These are phyloP conservation scores for Termitomyces heimii DNA, from an alignment of 768 basidiomycete species.

Conservation along the genomic window DNA sequence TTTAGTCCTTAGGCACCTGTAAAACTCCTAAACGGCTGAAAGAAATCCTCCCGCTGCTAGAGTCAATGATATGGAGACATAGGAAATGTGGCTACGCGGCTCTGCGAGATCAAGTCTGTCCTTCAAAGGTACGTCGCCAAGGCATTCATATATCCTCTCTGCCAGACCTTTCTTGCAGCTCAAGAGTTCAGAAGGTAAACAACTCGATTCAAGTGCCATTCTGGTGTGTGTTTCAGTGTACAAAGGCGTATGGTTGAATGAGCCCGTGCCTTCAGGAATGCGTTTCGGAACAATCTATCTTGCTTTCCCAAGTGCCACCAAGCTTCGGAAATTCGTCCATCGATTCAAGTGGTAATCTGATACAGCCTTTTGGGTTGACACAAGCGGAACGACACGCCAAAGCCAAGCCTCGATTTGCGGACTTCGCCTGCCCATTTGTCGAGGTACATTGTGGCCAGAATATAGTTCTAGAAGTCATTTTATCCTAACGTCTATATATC, in stretches of 20 bases:
- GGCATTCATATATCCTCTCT: neutral
- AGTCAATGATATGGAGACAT: constrained; percentile 63
- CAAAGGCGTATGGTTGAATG: neutral
- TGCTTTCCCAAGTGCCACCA: constrained; percentile 46
- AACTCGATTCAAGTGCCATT: constrained; percentile 58
- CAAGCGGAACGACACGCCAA: constrained; percentile 39
- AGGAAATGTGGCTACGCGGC: constrained; percentile 63
- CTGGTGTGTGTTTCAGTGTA: constrained; percentile 34
- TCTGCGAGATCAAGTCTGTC: constrained; percentile 62
- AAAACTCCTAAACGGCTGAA: constrained; percentile 77
- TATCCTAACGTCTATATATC: neutral
- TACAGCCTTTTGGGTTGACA: constrained; percentile 38
- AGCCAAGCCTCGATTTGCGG: constrained; percentile 70
- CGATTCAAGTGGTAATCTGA: constrained; percentile 45
- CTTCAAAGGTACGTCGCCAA: constrained; percentile 55
- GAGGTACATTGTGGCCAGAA: constrained; percentile 40
- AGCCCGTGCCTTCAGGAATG: constrained; percentile 46
- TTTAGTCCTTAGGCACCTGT: constrained; percentile 33
- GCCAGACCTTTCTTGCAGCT: constrained; percentile 24
- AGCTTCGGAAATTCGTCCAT: constrained; percentile 36
- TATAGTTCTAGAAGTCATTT: neutral
- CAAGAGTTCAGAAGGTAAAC: constrained; percentile 26
- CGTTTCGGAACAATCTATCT: constrained; percentile 63
- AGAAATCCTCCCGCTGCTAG: constrained; percentile 43
- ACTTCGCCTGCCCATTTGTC: constrained; percentile 60